Conservation (phyloP, 441 rosid species). For the Iberis amara region DNA sequence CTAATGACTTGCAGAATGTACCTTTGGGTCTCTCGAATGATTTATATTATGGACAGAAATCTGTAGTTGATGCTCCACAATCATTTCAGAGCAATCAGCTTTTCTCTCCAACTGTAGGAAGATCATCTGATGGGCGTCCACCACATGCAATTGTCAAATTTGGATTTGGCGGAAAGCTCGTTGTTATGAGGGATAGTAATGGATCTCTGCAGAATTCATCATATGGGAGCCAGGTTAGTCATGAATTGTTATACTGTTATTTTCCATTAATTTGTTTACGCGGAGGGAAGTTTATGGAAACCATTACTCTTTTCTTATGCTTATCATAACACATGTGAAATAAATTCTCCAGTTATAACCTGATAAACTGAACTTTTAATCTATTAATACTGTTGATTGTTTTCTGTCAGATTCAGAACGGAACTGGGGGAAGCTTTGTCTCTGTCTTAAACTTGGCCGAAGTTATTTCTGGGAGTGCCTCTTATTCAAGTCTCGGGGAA, state of each 20-base stretch:
- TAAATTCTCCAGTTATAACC: slow-evolving; percentile 1
- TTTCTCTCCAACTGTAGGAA: slow-evolving; percentile 46
- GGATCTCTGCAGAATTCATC: slow-evolving; percentile 43
- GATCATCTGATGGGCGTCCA: slow-evolving; percentile 93
- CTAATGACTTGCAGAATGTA: slow-evolving; percentile 44
- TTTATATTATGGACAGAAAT: slow-evolving; percentile 46
- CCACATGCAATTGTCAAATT: slow-evolving; percentile 81
- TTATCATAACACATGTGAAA: slow-evolving; percentile 11
- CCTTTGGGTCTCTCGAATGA: slow-evolving; percentile 46
- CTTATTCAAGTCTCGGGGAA: slow-evolving; percentile 37
- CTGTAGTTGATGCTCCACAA: slow-evolving; percentile 38
- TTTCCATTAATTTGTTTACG: slow-evolving; percentile 2
- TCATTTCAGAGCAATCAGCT: slow-evolving; percentile 48
- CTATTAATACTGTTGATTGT: neutral
- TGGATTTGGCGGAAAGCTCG: slow-evolving; percentile 95
- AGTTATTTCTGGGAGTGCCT: slow-evolving; percentile 40
- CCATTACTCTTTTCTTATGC: neutral
- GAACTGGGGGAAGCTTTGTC: slow-evolving; percentile 45
- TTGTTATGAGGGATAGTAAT: slow-evolving; percentile 60
- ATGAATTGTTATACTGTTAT: neutral
- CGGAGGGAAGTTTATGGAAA: slow-evolving; percentile 7
- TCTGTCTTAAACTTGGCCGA: slow-evolving; percentile 73
- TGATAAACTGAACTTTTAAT: slow-evolving; percentile 5
- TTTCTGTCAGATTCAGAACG: slow-evolving; percentile 36
- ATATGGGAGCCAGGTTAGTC: slow-evolving; percentile 72